A percentile compares a stretch with the other conserved stretches of the same genome.
These are phyloP conservation scores for Lecanicillium sp. DNA, from an alignment of 2,329 filamentous ascomycete species.

Conservation along the genomic window DNA sequence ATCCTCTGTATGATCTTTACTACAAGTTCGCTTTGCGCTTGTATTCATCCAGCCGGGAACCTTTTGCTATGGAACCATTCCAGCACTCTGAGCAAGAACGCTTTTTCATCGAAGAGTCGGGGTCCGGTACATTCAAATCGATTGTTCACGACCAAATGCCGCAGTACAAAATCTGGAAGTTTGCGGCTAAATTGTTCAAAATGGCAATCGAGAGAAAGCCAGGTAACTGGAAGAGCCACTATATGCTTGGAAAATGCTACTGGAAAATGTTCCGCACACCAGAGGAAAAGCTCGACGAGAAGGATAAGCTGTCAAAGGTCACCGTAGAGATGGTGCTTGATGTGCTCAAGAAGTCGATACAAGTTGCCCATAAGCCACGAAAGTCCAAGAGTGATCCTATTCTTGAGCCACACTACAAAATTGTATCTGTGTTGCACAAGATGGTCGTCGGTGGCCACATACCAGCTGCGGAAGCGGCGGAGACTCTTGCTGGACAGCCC, in stretches of 20 bases:
- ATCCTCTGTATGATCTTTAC: slow-evolving; percentile 49
- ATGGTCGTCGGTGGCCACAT: slow-evolving; percentile 53
- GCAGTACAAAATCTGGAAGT: slow-evolving; percentile 54
- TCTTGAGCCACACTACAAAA: slow-evolving; percentile 88
- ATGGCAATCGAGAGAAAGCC: slow-evolving; percentile 47
- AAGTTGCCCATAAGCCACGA: slow-evolving; percentile 40
- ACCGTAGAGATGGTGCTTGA: slow-evolving; percentile 32
- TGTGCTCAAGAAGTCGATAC: slow-evolving; percentile 41
- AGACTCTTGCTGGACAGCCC: slow-evolving; percentile 47
- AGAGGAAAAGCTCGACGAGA: slow-evolving; percentile 31
- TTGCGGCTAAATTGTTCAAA: slow-evolving; percentile 45
- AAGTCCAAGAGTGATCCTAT: slow-evolving; percentile 64
- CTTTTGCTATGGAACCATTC: slow-evolving; percentile 56
- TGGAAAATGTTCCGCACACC: slow-evolving; percentile 55
- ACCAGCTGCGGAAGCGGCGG: slow-evolving; percentile 36
- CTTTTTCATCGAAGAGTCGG: slow-evolving; percentile 45
- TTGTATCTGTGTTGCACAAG: slow-evolving; percentile 75
- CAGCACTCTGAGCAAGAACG: slow-evolving; percentile 47
- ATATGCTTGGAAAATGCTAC: slow-evolving; percentile 54
- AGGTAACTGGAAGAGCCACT: slow-evolving; percentile 50
- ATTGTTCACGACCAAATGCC: slow-evolving; percentile 48
- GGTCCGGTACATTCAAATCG: slow-evolving; percentile 41
- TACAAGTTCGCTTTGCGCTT: slow-evolving; percentile 53
- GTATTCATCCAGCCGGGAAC: slow-evolving; percentile 53
- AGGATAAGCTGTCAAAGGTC: slow-evolving; percentile 27